Percentiles rank a stretch among this genome's conserved stretches.
phyloP scores from a whole-genome alignment of 805 yeast species.

The Metschnikowia aberdeeniae region DNA sequence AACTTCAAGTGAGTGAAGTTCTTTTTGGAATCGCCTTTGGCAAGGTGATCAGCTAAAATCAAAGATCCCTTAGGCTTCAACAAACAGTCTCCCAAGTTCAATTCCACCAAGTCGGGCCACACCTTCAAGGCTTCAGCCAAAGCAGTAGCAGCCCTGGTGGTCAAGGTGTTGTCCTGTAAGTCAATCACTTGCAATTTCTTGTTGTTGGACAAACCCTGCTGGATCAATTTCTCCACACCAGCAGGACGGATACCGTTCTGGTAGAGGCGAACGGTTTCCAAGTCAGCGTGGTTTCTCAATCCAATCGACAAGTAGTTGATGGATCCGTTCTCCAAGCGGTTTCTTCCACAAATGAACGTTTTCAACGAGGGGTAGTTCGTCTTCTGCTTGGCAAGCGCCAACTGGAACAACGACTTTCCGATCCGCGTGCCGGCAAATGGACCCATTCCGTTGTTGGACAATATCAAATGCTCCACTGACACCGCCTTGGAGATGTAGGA shows the following conservation, averaged over 20 bases:
- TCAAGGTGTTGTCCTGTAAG: slow-evolving; percentile 93
- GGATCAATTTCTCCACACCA: slow-evolving; percentile 74
- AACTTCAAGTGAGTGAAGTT: slow-evolving; percentile 59
- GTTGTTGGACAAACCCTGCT: slow-evolving; percentile 65
- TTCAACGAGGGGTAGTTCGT: slow-evolving; percentile 52
- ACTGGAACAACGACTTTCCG: slow-evolving; percentile 75
- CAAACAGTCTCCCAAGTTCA: slow-evolving; percentile 86
- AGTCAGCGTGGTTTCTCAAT: slow-evolving; percentile 69
- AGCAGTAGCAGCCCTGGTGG: slow-evolving; percentile 60
- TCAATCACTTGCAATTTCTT: slow-evolving; percentile 65
- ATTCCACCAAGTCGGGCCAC: slow-evolving; percentile 71
- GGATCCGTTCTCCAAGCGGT: slow-evolving; percentile 94
- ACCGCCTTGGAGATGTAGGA: slow-evolving; percentile 68
- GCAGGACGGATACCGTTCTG: slow-evolving; percentile 97
- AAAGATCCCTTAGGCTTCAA: slow-evolving; percentile 75
- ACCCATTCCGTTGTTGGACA: slow-evolving; percentile 96
- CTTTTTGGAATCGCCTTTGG: slow-evolving; percentile 28
- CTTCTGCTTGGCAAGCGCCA: slow-evolving; percentile 61
- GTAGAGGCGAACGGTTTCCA: slow-evolving; percentile 73
- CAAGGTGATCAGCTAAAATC: slow-evolving; percentile 47
- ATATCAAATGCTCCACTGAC: slow-evolving; percentile 77
- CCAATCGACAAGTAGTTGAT: slow-evolving; percentile 81
- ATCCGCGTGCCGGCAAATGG: slow-evolving; percentile 96
- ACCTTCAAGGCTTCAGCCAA: slow-evolving; percentile 36
- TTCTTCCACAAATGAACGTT: slow-evolving; percentile 94